A percentile compares a stretch with the other conserved stretches of the same genome.
Evolutionary conservation across 2,329 filamentous ascomycete genomes (phyloP).

Genomic region (Ophiostoma piceae): DNA sequence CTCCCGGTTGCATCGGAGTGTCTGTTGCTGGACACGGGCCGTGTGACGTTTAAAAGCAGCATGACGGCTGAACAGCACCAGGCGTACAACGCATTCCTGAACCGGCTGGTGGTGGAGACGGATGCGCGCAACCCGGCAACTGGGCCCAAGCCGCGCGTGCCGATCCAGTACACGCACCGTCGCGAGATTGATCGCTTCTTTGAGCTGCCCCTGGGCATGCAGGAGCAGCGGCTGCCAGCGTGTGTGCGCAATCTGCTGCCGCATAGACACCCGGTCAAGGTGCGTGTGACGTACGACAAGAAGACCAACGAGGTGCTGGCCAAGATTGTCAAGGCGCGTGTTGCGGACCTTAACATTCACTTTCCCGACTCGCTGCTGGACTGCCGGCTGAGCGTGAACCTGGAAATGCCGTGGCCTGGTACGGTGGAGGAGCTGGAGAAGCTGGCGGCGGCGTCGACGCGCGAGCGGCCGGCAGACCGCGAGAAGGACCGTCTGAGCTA

Average conservation of each 20-base stretch:
- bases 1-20: conserved; percentile 66
- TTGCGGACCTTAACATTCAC: conserved; percentile 82
- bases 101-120: conserved; percentile 58
- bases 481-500: conserved; percentile 92
- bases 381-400: conserved; percentile 87
- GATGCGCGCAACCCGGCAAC: conserved; percentile 48
- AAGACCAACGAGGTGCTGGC: conserved; percentile 61
- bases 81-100: conserved; percentile 77
- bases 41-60: conserved; percentile 71
- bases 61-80: conserved; percentile 90
- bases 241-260: conserved; percentile 58
- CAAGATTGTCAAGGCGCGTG: conserved; percentile 86
- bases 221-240: conserved; percentile 56
- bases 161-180: conserved; percentile 74
- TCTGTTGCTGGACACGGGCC: conserved; percentile 52
- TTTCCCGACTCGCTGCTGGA: conserved; percentile 75
- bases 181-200: conserved; percentile 85
- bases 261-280: conserved; percentile 52
- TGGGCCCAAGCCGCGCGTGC: conserved; percentile 47
- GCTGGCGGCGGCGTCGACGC: conserved; percentile 34
- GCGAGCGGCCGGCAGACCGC: conserved; percentile 52
- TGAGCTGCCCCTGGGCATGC: conserved; percentile 59
- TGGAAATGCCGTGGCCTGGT: conserved; percentile 85
- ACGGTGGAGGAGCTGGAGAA: conserved; percentile 53
- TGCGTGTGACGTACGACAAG: conserved; percentile 73